phyloP scores from a whole-genome alignment of 257 asterid genomes.

The Nyctanthes arbortristis region DNA sequence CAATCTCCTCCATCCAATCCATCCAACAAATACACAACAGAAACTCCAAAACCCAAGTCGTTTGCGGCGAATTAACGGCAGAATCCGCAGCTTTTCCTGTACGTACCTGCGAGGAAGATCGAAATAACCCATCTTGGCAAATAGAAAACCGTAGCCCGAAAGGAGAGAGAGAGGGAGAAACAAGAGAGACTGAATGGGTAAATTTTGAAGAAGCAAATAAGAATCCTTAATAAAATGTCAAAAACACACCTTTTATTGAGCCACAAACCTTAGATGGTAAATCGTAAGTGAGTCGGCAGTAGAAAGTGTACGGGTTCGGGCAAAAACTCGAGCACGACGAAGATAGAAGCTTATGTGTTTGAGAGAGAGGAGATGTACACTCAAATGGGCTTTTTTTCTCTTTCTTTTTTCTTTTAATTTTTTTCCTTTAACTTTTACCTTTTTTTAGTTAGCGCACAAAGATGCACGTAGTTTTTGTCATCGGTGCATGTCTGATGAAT shows the following conservation, averaged over 20 bases:
- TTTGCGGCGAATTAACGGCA: background rate
- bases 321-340: conserved; percentile 45
- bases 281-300: conserved; percentile 23
- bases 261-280: conserved; percentile 32
- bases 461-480: too few species aligned
- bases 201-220: conserved; percentile 16
- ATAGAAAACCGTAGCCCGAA: conserved; percentile 12
- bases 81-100: conserved; percentile 11
- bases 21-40: conserved; percentile 28
- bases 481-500: too few species aligned
- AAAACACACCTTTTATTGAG: conserved; percentile 59
- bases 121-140: conserved; percentile 45
- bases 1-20: conserved; percentile 47
- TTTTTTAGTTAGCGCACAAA: too few species aligned
- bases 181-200: conserved; percentile 19
- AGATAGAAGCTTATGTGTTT: conserved; percentile 22
- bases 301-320: conserved; percentile 18
- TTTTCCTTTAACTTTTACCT: background rate
- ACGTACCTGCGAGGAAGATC: conserved; percentile 52
- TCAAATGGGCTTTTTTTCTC: background rate
- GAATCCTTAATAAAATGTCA: conserved; percentile 40
- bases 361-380: conserved; percentile 27
- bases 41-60: conserved; percentile 37
- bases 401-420: background rate
- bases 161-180: conserved; percentile 1